Evolutionary conservation across 768 basidiomycete genomes (phyloP).

Genomic region (Chalciporus sphaerocephalus): DNA sequence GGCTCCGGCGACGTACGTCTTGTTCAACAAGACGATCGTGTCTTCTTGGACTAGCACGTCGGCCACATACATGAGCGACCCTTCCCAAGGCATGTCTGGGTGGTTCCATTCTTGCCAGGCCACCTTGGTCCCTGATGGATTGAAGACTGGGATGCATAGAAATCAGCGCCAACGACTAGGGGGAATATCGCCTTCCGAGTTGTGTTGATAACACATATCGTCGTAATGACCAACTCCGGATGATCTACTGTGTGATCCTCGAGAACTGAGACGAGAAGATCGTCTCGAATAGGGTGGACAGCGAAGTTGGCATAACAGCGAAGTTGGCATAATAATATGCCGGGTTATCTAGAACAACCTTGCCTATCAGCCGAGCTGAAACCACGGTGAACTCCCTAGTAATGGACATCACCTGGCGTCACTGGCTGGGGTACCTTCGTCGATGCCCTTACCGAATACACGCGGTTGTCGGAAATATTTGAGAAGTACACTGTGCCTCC

Average conservation of each 20-base stretch:
- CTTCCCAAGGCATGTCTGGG: conserved; percentile 68
- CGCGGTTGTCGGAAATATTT: conserved; percentile 44
- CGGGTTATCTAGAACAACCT: not conserved
- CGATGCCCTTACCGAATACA: conserved; percentile 40
- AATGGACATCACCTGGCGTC: conserved; percentile 47
- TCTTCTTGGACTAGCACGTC: conserved; percentile 24
- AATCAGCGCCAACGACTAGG: conserved; percentile 54
- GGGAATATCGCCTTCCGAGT: conserved; percentile 34
- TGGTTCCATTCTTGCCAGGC: conserved; percentile 63
- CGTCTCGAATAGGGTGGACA: conserved; percentile 46
- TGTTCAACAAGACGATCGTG: conserved; percentile 29
- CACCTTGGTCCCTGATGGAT: conserved; percentile 49
- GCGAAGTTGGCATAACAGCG: conserved; percentile 51
- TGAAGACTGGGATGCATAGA: conserved; percentile 60
- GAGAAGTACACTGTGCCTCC: conserved; percentile 54
- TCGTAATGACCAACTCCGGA: conserved; percentile 43
- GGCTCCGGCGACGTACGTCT: conserved; percentile 46
- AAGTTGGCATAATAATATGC: conserved; percentile 7
- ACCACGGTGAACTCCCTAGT: conserved; percentile 7
- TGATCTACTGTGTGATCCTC: conserved; percentile 58
- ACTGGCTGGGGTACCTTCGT: conserved; percentile 37
- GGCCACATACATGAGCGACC: conserved; percentile 48
- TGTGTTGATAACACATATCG: conserved; percentile 52
- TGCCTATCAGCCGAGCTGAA: not conserved
- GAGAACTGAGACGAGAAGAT: conserved; percentile 52